Evolutionary conservation across 305 asterid species (phyloP).

Genomic region (Fraxinus ornus): DNA sequence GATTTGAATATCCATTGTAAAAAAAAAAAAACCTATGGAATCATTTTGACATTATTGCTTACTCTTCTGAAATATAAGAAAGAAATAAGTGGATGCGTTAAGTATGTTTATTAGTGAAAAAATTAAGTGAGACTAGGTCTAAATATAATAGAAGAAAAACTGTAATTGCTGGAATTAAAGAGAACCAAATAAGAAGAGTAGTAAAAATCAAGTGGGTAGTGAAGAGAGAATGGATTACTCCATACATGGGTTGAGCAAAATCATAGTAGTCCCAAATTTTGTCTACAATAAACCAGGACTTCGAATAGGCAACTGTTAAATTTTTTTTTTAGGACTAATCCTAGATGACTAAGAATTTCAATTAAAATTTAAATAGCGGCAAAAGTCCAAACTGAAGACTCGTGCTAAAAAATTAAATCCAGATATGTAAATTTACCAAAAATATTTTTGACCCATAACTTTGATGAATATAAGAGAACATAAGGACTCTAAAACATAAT

Average conservation of each 20-base stretch:
- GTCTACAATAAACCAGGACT: not conserved
- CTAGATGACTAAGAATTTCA: not conserved
- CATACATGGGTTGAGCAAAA: not conserved
- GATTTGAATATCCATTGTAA: no score
- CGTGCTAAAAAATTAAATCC: not conserved
- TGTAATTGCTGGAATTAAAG: not conserved
- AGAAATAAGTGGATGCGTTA: not conserved
- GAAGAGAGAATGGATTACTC: not conserved
- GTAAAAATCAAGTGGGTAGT: not conserved
- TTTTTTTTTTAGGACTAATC: not conserved
- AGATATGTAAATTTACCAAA: not conserved
- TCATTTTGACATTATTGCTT: not conserved
- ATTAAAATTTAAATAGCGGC: not conserved
- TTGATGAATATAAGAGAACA: not conserved
- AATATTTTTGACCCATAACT: not conserved
- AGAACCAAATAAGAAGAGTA: not conserved
- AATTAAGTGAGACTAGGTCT: not conserved
- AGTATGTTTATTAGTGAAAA: not conserved
- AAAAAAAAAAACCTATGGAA: not conserved
- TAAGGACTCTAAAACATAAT: not conserved
- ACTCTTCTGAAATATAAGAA: not conserved
- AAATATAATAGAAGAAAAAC: not conserved
- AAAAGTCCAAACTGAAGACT: not conserved
- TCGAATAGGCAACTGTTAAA: not conserved
- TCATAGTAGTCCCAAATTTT: not conserved